Percentiles rank a stretch among this genome's conserved stretches.
Evolutionary conservation across 2,329 filamentous ascomycete species (phyloP).

Genomic region (Nemania abortiva): DNA sequence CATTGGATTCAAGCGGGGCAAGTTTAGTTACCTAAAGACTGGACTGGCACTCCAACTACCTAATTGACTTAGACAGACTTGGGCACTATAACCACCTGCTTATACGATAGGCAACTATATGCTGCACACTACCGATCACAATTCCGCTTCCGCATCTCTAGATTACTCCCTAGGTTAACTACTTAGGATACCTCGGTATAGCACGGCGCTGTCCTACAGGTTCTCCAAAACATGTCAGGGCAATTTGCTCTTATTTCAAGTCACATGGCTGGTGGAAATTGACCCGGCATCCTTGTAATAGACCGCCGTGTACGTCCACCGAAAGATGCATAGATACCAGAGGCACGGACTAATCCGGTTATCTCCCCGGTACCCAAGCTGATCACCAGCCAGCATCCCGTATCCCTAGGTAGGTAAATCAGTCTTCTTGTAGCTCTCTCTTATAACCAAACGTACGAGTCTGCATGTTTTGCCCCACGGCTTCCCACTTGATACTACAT

Average conservation of each 20-base stretch:
- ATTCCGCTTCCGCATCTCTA: conserved; percentile 24
- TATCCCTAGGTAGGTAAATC: conserved; percentile 1
- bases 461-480: conserved; percentile 12
- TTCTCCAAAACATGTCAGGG: not conserved
- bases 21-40: not conserved
- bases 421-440: not conserved
- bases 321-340: conserved; percentile 8
- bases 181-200: not conserved
- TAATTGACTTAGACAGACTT: not conserved
- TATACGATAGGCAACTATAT: not conserved
- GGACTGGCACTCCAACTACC: not conserved
- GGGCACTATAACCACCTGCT: not conserved
- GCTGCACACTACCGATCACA: not conserved
- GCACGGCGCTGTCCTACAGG: not conserved
- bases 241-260: not conserved
- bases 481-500: conserved; percentile 11
- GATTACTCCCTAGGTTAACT: not conserved
- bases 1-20: not conserved
- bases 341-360: conserved; percentile 19
- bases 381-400: not conserved
- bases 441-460: conserved; percentile 1
- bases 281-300: conserved; percentile 7
- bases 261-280: conserved; percentile 11
- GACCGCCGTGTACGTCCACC: not conserved
- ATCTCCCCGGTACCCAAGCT: not conserved